Evolutionary conservation across 768 basidiomycete species (phyloP), one percentile per base, ranked within the genome.

Genomic region (Pleurotus salmoneostramineus): DNA sequence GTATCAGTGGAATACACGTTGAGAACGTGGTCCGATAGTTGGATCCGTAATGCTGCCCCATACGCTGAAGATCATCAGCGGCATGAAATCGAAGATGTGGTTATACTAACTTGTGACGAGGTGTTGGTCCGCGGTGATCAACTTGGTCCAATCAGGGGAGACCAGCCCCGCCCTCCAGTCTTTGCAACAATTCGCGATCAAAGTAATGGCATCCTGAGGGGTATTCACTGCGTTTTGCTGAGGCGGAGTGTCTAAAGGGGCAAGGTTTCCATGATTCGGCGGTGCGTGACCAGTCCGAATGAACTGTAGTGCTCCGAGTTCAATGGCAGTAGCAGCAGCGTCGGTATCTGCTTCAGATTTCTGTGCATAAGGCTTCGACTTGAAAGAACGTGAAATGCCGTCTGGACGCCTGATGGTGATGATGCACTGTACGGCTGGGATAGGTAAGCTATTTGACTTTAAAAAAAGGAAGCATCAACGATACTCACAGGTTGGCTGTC

Each of bases 281-380:
- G 71, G 68, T 32, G 66, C 37, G n/a, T 79, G 77, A 3, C 81
- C 81, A 1, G 68, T 63, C 5, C 66, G 54, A 48, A 88, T 80
- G 63, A 88, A 88, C 15, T 85, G 79, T 34, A 88, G 65, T 1
- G 79, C 87, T 15, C 83, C 84, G 73, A 81, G 78, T 5, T 83
- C 75, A 21, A 88, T 70, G 3, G 87, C 87, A 12, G 82, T 66
- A 12, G 66, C 71, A 0, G 83, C 84, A 0, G 73, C 85, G 46
- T 77, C 76, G 0, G 68, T 69, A 58, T 82, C 83, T 0, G 87
- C 87, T 10, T 86, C 85, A 40, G 61, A 70, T 61, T 81, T 79
- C 37, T 75, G 74, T 12, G 71, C 44, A 60, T 77, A 81, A 1
- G 75, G 69, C 27, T 79, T 74, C 0, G 84, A 83, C 27, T 77